Base-by-base conservation (phyloP, 208 protist species). In the Herpetomonas muscarum region DNA sequence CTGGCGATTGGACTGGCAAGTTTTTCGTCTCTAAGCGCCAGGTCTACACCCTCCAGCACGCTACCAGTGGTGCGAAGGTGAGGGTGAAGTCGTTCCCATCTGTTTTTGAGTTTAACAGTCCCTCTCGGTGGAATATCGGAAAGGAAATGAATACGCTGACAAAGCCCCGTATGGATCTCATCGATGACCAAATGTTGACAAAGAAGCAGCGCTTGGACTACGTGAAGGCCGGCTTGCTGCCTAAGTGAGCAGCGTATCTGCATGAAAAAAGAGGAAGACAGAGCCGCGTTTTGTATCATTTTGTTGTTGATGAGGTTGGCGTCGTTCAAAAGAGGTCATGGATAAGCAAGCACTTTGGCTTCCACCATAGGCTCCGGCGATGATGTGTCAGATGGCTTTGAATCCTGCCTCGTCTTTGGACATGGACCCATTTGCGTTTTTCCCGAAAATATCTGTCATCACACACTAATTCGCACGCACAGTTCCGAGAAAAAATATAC, bases 181-280 rank as follows among this genome's bases (percentile, higher is more conserved):
- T 96, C 39, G 90, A 96, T 59, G 90, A 96, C 56, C 85, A 92
- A 39, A 93, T 93, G 86, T 50, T 96, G 45, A 93, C 90, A 10
- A 96, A 96, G 59, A 93, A 93, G 62, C 86, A 96, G 56, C 74
- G 90, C 10, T 49, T 95, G 28, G 85, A 95, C 53, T 92, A 92
- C 58, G 81, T 95, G 19, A 90, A 91, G 61, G 80, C 85, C 44
- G 88, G 88, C 1, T 55, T 95, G 6, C 64, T 95, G 29, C 88
- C 88, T 10, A 95, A 95, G 64, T 95, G 71, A 74, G 3, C 4
- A 36, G 26, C 26, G 22, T 49, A 21, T 1, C 39, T 42, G 48
- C 56, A n/a, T n/a, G n/a, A n/a, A n/a, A n/a, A n/a, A n/a, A n/a
- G n/a, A n/a, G n/a, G n/a, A n/a, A n/a, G n/a, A n/a, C n/a, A n/a